Conservation (phyloP, 73 alveolate genomes). For the Symbiodinium natans region DNA sequence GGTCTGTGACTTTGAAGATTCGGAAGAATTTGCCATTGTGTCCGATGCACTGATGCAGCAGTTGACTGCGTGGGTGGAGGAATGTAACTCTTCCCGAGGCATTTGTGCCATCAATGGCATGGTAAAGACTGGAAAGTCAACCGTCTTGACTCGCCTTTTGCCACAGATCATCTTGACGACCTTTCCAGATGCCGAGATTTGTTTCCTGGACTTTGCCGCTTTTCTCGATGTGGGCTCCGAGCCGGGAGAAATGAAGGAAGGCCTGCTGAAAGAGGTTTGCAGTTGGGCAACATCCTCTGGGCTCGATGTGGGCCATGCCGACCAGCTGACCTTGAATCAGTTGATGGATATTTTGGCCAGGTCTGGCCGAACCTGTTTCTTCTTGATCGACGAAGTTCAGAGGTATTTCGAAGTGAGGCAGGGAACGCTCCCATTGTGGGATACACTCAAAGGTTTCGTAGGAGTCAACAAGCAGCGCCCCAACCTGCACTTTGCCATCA, state of each 20-base stretch:
- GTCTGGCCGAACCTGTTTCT: not conserved
- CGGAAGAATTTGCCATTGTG: not conserved
- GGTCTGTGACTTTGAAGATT: not conserved
- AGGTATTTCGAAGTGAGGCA: not conserved
- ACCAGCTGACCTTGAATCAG: conserved; percentile 17
- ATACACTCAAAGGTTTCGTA: not conserved
- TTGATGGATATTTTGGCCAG: not conserved
- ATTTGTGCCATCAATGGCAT: conserved; percentile 11
- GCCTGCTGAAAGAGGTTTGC: not conserved
- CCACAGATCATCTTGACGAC: conserved; percentile 6
- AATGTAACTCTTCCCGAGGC: conserved; percentile 1
- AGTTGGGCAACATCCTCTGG: conserved; percentile 2
- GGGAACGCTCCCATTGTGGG: not conserved
- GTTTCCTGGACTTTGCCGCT: conserved; percentile 2
- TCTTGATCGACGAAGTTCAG: conserved; percentile 3
- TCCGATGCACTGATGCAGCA: not conserved
- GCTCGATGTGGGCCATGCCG: not conserved
- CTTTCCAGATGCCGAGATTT: conserved; percentile 5
- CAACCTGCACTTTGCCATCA: conserved; percentile 20
- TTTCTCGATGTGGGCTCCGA: conserved; percentile 1
- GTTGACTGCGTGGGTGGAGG: conserved; percentile 18
- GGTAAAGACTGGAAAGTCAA: not conserved
- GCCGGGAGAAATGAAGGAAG: not conserved
- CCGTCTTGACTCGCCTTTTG: conserved; percentile 4
- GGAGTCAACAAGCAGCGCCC: not conserved